Conservation (phyloP, 192 early-diverging fungal species). For the Mortierella antarctica region DNA sequence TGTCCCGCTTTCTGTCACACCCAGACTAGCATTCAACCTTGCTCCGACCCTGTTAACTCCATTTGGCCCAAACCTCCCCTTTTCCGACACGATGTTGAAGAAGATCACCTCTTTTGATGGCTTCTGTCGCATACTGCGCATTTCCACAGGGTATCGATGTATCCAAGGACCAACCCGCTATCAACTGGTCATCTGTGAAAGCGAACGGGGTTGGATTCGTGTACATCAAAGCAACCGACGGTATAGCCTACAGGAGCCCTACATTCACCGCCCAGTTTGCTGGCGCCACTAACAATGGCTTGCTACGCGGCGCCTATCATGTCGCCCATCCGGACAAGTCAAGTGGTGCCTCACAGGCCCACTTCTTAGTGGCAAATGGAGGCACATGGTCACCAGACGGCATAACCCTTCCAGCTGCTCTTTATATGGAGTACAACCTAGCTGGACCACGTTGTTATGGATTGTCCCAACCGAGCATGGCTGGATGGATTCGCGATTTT, state of each 20-base stretch:
- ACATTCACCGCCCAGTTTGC: slow-evolving; percentile 15
- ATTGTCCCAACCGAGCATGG: slow-evolving; percentile 33
- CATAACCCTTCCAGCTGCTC: slow-evolving; percentile 40
- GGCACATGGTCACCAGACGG: slow-evolving; percentile 48
- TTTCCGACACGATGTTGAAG: too few relatives aligned
- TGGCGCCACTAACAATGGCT: slow-evolving; percentile 22
- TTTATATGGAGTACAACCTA: slow-evolving; percentile 28
- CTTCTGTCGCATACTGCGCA: slow-evolving; percentile 22
- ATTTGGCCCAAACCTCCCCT: too few relatives aligned
- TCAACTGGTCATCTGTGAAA: slow-evolving; percentile 20
- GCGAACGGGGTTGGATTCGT: slow-evolving; percentile 19
- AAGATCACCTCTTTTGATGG: slow-evolving; percentile 20
- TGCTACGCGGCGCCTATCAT: slow-evolving; percentile 45
- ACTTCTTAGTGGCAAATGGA: slow-evolving; percentile 37
- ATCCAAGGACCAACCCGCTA: slow-evolving; percentile 17
- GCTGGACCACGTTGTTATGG: slow-evolving; percentile 30
- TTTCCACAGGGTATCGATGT: slow-evolving; percentile 24
- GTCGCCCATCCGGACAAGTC: slow-evolving; percentile 31
- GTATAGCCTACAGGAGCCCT: slow-evolving; percentile 24
- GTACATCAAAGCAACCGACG: slow-evolving; percentile 46
- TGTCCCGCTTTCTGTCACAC: too few relatives aligned
- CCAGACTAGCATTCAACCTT: too few relatives aligned
- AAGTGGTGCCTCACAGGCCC: slow-evolving; percentile 44
- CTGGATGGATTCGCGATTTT: slow-evolving; percentile 38
- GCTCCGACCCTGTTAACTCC: too few relatives aligned